Conservation (phyloP, 805 yeast genomes). For the Isabelozyma rhagii region DNA sequence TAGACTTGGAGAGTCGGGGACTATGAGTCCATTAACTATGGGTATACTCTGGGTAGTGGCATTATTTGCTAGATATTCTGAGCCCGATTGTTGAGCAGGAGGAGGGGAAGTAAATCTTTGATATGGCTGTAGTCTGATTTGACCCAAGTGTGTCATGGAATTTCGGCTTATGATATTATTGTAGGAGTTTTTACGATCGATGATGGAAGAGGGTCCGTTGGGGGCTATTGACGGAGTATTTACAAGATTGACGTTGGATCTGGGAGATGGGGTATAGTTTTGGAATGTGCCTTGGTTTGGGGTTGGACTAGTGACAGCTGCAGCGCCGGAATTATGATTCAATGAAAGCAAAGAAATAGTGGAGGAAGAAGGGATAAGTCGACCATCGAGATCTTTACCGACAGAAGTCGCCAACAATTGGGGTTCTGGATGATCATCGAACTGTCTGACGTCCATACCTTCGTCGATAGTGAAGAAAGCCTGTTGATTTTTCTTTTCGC, state of each 20-base stretch:
- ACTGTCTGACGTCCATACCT: slow-evolving; percentile 2
- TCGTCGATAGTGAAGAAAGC: slow-evolving; percentile 12
- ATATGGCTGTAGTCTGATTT: slow-evolving; percentile 36
- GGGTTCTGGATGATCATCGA: slow-evolving; percentile 43
- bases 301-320: background rate
- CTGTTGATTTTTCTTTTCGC: slow-evolving; percentile 8
- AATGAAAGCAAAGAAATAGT: slow-evolving; percentile 38
- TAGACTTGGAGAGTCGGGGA: slow-evolving; percentile 53
- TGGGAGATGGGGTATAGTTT: slow-evolving; percentile 3
- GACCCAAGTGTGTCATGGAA: slow-evolving; percentile 22
- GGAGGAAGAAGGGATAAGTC: slow-evolving; percentile 41
- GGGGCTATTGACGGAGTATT: slow-evolving; percentile 2
- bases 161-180: slow-evolving; percentile 14
- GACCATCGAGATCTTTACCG: slow-evolving; percentile 38
- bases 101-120: slow-evolving; percentile 32
- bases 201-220: slow-evolving; percentile 3
- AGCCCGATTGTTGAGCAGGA: slow-evolving; percentile 1
- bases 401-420: slow-evolving; percentile 41
- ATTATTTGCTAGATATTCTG: background rate
- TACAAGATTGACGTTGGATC: background rate
- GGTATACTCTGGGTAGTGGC: slow-evolving; percentile 29
- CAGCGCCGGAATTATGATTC: slow-evolving; percentile 10
- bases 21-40: slow-evolving; percentile 9
- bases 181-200: slow-evolving; percentile 16
- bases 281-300: background rate